Conservation (phyloP, 2,329 filamentous ascomycete species). For the Beauveria brongniartii region DNA sequence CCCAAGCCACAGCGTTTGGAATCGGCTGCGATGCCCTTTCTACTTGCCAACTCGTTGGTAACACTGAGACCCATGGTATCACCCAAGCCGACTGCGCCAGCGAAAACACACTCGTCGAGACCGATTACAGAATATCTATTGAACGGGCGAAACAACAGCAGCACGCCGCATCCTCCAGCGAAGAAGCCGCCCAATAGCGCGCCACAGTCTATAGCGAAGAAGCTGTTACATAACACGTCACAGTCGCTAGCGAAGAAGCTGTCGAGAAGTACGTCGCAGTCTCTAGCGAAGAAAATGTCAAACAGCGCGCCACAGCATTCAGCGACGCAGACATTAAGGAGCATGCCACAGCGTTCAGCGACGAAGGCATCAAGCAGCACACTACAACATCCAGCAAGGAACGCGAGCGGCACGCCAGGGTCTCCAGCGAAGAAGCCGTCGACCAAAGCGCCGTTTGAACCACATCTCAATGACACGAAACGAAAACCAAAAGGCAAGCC, state of each 20-base stretch:
- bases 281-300: no score
- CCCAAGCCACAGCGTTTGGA: background rate
- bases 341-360: no score
- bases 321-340: no score
- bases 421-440: background rate
- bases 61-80: no score
- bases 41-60: no score
- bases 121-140: background rate
- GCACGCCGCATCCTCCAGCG: background rate
- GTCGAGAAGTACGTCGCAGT: no score
- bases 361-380: background rate
- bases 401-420: background rate
- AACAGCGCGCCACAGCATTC: no score
- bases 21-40: background rate
- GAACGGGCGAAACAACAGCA: background rate
- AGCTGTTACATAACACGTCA: background rate
- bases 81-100: background rate
- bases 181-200: background rate
- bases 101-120: background rate
- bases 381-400: background rate
- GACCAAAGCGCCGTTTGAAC: background rate
- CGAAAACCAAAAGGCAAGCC: background rate
- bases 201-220: background rate
- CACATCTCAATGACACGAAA: background rate
- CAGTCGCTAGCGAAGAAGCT: background rate